Conservation (phyloP, 192 early-diverging fungal genomes). For the Linnemannia elongata region DNA sequence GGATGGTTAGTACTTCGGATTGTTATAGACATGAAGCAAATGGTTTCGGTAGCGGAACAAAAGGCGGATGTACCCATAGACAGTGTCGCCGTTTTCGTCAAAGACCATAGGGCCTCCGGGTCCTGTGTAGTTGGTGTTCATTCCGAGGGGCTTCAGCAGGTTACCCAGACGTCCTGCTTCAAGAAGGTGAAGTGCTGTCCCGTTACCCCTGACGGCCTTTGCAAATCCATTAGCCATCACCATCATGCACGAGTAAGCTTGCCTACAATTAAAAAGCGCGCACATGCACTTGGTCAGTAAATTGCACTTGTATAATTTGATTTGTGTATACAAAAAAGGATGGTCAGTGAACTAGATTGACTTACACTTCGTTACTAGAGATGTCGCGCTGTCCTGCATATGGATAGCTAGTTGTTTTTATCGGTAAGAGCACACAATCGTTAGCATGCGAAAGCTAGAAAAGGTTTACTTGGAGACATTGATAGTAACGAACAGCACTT, state of each 20-base stretch:
- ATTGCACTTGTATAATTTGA: not conserved
- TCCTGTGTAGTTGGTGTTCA: constrained; percentile 65
- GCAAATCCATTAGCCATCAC: constrained; percentile 62
- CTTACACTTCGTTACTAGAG: constrained; percentile 62
- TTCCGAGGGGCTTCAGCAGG: constrained; percentile 46
- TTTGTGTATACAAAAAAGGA: no score
- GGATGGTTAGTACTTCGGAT: not conserved
- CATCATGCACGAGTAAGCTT: constrained; percentile 69
- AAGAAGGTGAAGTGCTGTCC: constrained; percentile 44
- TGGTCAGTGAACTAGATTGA: not conserved
- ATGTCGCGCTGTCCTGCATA: constrained; percentile 62
- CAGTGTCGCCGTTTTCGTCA: constrained; percentile 61
- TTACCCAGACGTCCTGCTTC: constrained; percentile 50
- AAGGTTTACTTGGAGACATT: not conserved
- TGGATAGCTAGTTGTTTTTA: constrained; percentile 44
- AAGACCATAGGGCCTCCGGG: constrained; percentile 64
- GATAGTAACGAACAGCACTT: not conserved
- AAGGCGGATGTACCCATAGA: constrained; percentile 38
- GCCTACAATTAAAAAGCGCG: constrained; percentile 13
- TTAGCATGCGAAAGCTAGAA: not conserved
- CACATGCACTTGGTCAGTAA: not conserved
- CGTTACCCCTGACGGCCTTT: constrained; percentile 45
- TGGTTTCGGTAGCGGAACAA: not conserved
- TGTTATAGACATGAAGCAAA: not conserved
- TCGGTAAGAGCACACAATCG: no score